Percentiles rank a stretch among this genome's conserved stretches.
These are phyloP conservation scores for Mortierella sp. DNA, from an alignment of 371 early-diverging fungal genomes.

Conservation along the genomic window DNA sequence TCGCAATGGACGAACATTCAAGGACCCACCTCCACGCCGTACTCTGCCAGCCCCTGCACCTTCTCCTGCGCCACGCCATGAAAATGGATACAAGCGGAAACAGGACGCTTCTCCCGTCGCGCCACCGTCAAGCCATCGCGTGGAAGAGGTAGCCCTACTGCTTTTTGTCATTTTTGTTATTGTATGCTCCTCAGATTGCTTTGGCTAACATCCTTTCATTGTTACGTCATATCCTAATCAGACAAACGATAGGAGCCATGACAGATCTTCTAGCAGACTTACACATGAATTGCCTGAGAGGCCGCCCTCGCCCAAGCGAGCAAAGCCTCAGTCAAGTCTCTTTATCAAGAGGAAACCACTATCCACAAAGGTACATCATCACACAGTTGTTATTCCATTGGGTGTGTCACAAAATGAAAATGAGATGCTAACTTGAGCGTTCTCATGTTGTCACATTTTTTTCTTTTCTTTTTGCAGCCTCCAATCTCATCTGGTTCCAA, in stretches of 20 bases:
- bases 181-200: background rate
- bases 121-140: background rate
- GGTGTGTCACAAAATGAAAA: background rate
- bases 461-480: background rate
- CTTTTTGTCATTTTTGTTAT: background rate
- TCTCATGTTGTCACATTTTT: background rate
- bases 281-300: background rate
- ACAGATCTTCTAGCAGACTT: background rate
- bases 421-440: no score
- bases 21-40: background rate
- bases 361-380: slow-evolving; percentile 29
- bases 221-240: background rate
- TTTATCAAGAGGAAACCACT: slow-evolving; percentile 49
- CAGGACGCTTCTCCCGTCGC: slow-evolving; percentile 11
- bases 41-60: background rate
- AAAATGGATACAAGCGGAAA: slow-evolving; percentile 17
- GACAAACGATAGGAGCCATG: background rate
- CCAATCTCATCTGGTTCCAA: background rate
- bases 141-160: background rate
- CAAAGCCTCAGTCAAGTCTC: slow-evolving; percentile 31
- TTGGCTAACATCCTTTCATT: background rate
- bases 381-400: background rate
- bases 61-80: background rate
- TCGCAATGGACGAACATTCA: background rate
- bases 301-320: slow-evolving; percentile 39